Percentiles rank a stretch among this genome's conserved stretches.
phyloP scores from a whole-genome alignment of 2,329 filamentous ascomycete genomes.

The Gaeumannomyces sp. region DNA sequence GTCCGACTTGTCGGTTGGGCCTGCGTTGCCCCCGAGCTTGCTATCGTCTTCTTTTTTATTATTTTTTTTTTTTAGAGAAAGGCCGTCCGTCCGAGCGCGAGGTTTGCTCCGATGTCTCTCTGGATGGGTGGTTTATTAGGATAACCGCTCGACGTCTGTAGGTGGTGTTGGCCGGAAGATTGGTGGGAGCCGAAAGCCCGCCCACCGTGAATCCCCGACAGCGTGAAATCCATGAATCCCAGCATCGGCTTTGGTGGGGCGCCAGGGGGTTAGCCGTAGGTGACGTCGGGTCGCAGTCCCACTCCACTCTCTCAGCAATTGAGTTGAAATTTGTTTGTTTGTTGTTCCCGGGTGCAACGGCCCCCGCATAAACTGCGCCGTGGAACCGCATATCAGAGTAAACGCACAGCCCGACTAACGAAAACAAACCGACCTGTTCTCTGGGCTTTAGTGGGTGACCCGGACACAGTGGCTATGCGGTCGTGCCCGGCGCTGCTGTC shows the following conservation, averaged over 20 bases:
- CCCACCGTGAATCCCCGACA: not conserved
- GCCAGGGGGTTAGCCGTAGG: too few relatives aligned
- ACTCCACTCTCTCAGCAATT: not conserved
- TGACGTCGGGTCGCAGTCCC: not conserved
- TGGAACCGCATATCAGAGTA: too few relatives aligned
- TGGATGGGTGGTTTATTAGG: too few relatives aligned
- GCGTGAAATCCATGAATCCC: too few relatives aligned
- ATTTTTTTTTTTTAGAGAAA: not conserved
- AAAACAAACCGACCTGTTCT: too few relatives aligned
- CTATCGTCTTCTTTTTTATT: not conserved
- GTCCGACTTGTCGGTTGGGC: not conserved
- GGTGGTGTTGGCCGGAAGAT: not conserved
- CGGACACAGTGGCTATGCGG: too few relatives aligned
- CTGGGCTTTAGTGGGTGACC: not conserved
- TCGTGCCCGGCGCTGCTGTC: not conserved
- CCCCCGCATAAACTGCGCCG: too few relatives aligned
- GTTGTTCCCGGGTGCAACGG: not conserved
- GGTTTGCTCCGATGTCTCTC: not conserved
- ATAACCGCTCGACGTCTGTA: not conserved
- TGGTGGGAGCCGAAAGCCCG: not conserved
- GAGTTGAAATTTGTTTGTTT: not conserved
- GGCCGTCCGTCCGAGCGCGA: too few relatives aligned
- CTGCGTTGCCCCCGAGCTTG: too few relatives aligned
- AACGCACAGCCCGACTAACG: too few relatives aligned
- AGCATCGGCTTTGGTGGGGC: too few relatives aligned